Evolutionary conservation across 2,329 filamentous ascomycete species (phyloP).

Genomic region (Talaromyces pinophilus): DNA sequence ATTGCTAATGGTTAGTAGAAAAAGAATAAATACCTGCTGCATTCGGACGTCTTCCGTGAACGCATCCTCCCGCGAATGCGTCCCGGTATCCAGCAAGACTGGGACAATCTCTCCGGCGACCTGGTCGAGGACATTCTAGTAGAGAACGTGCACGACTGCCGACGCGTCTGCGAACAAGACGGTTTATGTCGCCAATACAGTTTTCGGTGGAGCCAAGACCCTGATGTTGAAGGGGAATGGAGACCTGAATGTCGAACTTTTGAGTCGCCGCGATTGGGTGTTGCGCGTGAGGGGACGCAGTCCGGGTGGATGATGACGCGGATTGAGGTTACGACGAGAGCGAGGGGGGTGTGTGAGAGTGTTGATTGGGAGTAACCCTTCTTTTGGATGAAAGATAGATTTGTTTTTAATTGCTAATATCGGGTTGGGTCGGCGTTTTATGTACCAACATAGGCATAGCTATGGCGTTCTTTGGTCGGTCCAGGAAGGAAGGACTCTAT

Average conservation of each 20-base stretch:
- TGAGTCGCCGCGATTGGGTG: conserved; percentile 35
- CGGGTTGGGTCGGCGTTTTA: neutral
- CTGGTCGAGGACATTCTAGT: conserved; percentile 33
- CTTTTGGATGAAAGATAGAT: neutral
- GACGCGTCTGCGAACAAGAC: conserved; percentile 31
- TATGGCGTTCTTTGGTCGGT: conserved; percentile 20
- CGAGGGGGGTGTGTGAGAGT: conserved; percentile 34
- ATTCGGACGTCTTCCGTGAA: conserved; percentile 42
- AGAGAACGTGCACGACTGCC: conserved; percentile 36
- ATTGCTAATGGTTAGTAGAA: conserved; percentile 23
- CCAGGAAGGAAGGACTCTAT: conserved; percentile 1
- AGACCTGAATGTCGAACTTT: conserved; percentile 33
- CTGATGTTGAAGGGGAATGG: neutral
- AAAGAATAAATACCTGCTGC: conserved; percentile 35
- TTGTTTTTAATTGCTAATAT: neutral
- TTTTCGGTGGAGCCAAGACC: conserved; percentile 32
- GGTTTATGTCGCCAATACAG: conserved; percentile 35
- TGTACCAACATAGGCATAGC: conserved; percentile 23
- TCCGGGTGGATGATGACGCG: conserved; percentile 39
- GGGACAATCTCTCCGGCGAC: conserved; percentile 39
- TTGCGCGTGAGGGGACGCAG: conserved; percentile 26
- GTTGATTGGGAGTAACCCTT: conserved; percentile 51
- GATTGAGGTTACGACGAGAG: conserved; percentile 26
- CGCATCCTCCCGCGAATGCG: conserved; percentile 38
- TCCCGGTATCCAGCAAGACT: conserved; percentile 31